Conservation (phyloP, 78 protist species). For the slime mould (Dictyostelium discoideum) region DNA sequence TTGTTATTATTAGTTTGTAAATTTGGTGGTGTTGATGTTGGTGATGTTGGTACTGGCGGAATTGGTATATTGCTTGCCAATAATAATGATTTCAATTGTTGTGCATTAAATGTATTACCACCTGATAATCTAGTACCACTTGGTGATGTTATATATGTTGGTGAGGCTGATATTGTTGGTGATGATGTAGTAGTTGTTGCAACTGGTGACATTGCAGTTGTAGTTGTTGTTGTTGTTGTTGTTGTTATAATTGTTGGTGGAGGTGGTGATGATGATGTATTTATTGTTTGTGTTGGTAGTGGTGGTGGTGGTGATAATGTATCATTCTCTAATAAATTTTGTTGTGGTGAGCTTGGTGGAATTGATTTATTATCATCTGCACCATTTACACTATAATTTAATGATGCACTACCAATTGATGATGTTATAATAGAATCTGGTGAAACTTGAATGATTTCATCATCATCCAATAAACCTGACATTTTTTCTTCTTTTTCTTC, state of each 20-base stretch:
- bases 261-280: background rate
- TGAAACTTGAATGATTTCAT: constrained; percentile 31
- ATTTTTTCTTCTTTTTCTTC: background rate
- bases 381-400: background rate
- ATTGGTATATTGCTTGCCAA: constrained; percentile 2
- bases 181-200: background rate
- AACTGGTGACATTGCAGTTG: background rate
- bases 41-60: constrained; percentile 14
- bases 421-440: constrained; percentile 17
- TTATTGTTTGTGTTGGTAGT: background rate
- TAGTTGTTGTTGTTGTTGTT: background rate
- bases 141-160: background rate
- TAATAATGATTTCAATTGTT: background rate
- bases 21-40: background rate
- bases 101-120: background rate
- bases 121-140: background rate
- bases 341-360: background rate
- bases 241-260: background rate
- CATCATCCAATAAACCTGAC: constrained; percentile 48
- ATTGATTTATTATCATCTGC: background rate
- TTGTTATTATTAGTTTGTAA: background rate
- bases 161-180: background rate
- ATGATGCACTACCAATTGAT: background rate
- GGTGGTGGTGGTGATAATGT: background rate
- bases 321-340: background rate